Conservation (phyloP, 768 basidiomycete species). For the Mycena filopes region DNA sequence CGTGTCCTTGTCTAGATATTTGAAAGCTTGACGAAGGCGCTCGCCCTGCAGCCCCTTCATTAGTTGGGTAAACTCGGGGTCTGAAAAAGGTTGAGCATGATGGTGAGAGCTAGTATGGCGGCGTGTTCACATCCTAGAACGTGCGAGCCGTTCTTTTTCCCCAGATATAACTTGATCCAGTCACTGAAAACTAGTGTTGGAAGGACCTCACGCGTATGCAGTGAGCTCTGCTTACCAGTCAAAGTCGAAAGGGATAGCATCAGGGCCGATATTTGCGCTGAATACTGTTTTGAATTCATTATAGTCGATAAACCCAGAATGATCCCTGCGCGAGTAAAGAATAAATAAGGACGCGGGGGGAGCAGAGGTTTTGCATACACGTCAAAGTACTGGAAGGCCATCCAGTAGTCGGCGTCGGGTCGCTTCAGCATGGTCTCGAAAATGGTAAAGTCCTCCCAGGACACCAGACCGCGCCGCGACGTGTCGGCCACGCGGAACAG, state of each 20-base stretch:
- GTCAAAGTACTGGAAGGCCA: slow-evolving; percentile 96
- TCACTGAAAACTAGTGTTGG: slow-evolving; percentile 58
- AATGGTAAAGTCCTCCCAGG: slow-evolving; percentile 96
- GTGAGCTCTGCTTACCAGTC: slow-evolving; percentile 70
- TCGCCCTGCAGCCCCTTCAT: slow-evolving; percentile 99
- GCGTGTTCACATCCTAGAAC: slow-evolving; percentile 84
- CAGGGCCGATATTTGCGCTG: slow-evolving; percentile 78
- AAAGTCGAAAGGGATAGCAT: slow-evolving; percentile 94
- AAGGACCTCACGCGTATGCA: not conserved
- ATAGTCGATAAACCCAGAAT: slow-evolving; percentile 91
- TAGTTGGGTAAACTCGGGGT: slow-evolving; percentile 97
- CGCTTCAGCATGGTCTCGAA: slow-evolving; percentile 94
- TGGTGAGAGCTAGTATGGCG: slow-evolving; percentile 6
- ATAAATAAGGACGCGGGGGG: slow-evolving; percentile 15
- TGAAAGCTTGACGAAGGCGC: slow-evolving; percentile 95
- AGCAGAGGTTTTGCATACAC: slow-evolving; percentile 67
- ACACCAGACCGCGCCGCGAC: slow-evolving; percentile 78
- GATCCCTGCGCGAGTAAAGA: slow-evolving; percentile 64
- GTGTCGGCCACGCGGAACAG: slow-evolving; percentile 91
- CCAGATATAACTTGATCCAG: slow-evolving; percentile 97
- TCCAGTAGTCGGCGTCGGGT: slow-evolving; percentile 97
- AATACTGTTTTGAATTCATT: slow-evolving; percentile 96
- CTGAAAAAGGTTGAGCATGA: slow-evolving; percentile 49
- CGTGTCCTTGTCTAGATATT: slow-evolving; percentile 86
- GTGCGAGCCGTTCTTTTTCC: slow-evolving; percentile 90